Base-by-base conservation (phyloP, 192 early-diverging fungal species). In the Podila horticola region DNA sequence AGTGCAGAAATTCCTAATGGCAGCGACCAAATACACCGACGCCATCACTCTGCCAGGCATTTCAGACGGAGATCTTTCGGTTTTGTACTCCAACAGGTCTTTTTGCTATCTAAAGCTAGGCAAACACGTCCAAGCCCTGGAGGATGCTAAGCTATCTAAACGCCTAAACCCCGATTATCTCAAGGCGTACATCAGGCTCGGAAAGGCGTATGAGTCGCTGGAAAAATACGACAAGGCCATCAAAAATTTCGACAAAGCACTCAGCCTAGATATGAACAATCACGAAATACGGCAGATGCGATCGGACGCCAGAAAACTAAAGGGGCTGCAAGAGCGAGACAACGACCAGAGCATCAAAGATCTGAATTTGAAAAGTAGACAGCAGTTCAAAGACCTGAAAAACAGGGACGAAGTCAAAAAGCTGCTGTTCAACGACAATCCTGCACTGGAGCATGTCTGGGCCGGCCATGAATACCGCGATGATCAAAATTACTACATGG, bases 181-280 rank as follows among this genome's bases (percentile, higher is more conserved):
- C 71, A 72, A 72, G 71, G 71, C 71, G 36, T 72, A 72, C 55
- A 72, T 72, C 62, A 64, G 71, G 71, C 71, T 72, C 52, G 71
- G 71, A 64, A 65, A 65, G 71, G 71, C 71, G 71, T 72, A 72
- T 48, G 62, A 49, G 63, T 72, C 71, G 36, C 62, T 65, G 62
- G 71, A 31, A 72, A 72, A 72, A 65, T 72, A 72, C 71, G 71
- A 72, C 63, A 72, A 72, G 62, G 71, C 71, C 62, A 72, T 72
- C 62, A 72, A 72, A 64, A 58, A 72, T 65, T 72, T 72, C 62
- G 71, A 72, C 71, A 64, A 65, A 65, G 71, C 71, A 65, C 71
- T 72, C 71, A 65, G 71, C 71, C 51, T 64, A 64, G 71, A 72
- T 72, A 72, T 72, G 61, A 72, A 72, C 62, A 72, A 72, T 48